A percentile compares a stretch with the other conserved stretches of the same genome.
phyloP scores from a whole-genome alignment of 768 basidiomycete genomes.

The Suillus placidus region DNA sequence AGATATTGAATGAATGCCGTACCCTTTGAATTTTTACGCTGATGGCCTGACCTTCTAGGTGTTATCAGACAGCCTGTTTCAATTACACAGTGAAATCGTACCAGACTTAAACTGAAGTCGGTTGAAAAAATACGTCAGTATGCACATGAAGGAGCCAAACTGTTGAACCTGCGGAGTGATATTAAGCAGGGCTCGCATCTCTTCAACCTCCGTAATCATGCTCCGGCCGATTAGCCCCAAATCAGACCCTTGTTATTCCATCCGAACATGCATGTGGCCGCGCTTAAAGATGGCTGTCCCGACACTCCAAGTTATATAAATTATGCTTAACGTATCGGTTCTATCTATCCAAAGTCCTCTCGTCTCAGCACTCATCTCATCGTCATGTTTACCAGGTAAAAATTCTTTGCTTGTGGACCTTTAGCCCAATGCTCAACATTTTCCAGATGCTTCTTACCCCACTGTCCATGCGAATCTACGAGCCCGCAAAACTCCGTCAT shows the following conservation, averaged over 20 bases:
- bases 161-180: not conserved
- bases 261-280: not conserved
- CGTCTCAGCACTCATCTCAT: not conserved
- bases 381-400: not conserved
- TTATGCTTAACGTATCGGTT: not conserved
- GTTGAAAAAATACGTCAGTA: not conserved
- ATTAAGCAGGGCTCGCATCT: not conserved
- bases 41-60: not conserved
- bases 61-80: not conserved
- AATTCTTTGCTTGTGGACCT: not conserved
- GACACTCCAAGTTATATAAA: not conserved
- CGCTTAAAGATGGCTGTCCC: not conserved
- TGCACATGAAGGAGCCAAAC: not conserved
- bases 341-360: not conserved
- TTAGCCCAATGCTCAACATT: not conserved
- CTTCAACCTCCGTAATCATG: not conserved
- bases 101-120: too few relatives aligned
- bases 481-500: not conserved
- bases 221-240: not conserved
- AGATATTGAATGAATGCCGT: not conserved
- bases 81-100: not conserved
- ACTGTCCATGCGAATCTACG: not conserved
- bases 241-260: not conserved
- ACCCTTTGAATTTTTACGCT: not conserved
- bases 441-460: not conserved